Base-by-base conservation (phyloP, 345 rosid species). In the Brassica carinata region DNA sequence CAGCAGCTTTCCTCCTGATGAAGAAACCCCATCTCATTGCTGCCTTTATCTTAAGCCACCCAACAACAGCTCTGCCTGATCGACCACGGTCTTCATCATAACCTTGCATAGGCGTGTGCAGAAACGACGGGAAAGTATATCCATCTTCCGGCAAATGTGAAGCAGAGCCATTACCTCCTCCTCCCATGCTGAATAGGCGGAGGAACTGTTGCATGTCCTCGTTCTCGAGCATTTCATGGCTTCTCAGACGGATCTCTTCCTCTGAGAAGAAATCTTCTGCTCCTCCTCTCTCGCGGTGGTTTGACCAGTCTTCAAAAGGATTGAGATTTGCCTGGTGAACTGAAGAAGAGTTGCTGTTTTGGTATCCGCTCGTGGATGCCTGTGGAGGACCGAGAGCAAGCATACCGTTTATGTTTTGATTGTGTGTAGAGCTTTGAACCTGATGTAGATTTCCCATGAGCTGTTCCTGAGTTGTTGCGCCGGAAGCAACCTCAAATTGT, bases 1-100 rank as follows among this genome's bases (percentile, higher is more conserved):
- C 63, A 18, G 63, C 11, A 8, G 63, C 63, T 58, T 58, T 58
- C 27, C 63, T 58, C 29, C 63, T 58, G 63, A 58, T 58, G 63
- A 58, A 58, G 63, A 58, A 58, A 58, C 63, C 63, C 63, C 63
- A 58, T 58, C 63, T 17, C 63, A 58, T 58, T 18, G 63, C 63
- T 18, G 63, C 63, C 29, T 58, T 58, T 18, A 58, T 58, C 27
- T 58, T 58, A 58, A 58, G 63, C 63, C 63, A 58, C 63, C 63
- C 63, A 58, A 58, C 63, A 58, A 58, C 29, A 58, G 63, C 63
- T 58, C 63, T 58, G 27, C 63, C 63, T 58, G 27, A 17, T 7
- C 63, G 63, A 58, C 29, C 63, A 18, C 29, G 27, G 27, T 58
- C 63, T 58, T 58, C 63, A 3, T 58, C 63, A 58, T 58, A 58